Conservation (phyloP, 2,329 filamentous ascomycete genomes). For the Penicillium sp. region DNA sequence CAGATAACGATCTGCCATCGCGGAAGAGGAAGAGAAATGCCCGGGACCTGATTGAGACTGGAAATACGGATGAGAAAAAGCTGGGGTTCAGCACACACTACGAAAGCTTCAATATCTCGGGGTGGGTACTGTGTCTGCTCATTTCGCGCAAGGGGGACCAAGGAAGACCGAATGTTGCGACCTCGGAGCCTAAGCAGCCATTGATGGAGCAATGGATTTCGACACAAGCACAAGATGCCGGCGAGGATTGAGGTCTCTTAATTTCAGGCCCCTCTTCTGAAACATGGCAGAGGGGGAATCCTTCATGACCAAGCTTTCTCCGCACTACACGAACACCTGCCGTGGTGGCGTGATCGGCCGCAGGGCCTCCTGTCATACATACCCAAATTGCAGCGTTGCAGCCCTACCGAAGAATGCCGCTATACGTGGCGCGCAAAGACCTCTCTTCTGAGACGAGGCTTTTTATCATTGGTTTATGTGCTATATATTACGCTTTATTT, state of each 20-base stretch:
- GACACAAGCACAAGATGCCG: conserved; percentile 58
- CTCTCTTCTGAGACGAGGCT: not conserved
- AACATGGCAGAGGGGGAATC: not conserved
- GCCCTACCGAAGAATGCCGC: not conserved
- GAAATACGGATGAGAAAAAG: conserved; percentile 76
- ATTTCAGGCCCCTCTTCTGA: not conserved
- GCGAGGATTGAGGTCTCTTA: conserved; percentile 34
- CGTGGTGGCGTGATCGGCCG: conserved; percentile 11
- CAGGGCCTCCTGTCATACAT: conserved; percentile 12
- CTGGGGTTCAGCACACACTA: conserved; percentile 81
- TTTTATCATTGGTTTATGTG: not conserved
- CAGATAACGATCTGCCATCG: not conserved
- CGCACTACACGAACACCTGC: conserved; percentile 6
- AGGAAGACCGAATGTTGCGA: conserved; percentile 33
- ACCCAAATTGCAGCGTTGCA: conserved; percentile 17
- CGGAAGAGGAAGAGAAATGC: not conserved
- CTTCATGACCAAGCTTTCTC: conserved; percentile 9
- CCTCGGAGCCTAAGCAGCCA: conserved; percentile 54
- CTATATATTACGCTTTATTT: not conserved
- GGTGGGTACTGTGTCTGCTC: conserved; percentile 85
- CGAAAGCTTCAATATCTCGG: conserved; percentile 94
- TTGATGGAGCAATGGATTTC: conserved; percentile 87
- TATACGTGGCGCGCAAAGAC: not conserved
- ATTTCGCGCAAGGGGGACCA: conserved; percentile 68
- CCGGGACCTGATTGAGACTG: not conserved